Percentiles rank a stretch among this genome's conserved stretches.
Conservation (phyloP, 2,329 filamentous ascomycete species). For the Pochonia chlamydosporia region DNA sequence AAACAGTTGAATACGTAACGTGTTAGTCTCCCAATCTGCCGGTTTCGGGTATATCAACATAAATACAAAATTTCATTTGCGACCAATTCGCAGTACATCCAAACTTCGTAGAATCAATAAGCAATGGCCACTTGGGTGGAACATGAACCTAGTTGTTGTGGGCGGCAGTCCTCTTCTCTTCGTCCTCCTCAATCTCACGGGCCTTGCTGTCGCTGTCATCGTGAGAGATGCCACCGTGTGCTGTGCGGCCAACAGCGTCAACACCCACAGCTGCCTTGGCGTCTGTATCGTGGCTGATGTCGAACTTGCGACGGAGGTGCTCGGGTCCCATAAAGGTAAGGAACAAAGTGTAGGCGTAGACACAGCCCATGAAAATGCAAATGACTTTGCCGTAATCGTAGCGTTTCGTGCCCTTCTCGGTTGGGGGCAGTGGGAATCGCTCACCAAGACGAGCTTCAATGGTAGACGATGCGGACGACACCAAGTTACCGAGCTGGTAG, state of each 20-base stretch:
- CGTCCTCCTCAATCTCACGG: background rate
- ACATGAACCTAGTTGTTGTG: background rate
- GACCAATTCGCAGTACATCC: background rate
- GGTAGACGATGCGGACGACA: slow-evolving; percentile 62
- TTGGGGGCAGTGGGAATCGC: slow-evolving; percentile 61
- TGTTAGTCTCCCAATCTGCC: background rate
- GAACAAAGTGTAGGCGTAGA: slow-evolving; percentile 58
- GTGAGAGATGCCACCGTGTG: background rate
- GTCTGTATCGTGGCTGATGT: slow-evolving; percentile 42
- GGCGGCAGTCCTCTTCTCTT: slow-evolving; percentile 1
- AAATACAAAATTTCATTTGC: background rate
- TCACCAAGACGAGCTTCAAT: slow-evolving; percentile 74
- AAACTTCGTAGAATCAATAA: background rate
- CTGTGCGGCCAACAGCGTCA: slow-evolving; percentile 20
- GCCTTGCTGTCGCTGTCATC: slow-evolving; percentile 1
- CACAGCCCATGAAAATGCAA: slow-evolving; percentile 85
- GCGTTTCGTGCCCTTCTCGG: slow-evolving; percentile 39
- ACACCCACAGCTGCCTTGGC: slow-evolving; percentile 39
- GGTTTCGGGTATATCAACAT: too few relatives aligned
- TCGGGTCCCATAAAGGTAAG: slow-evolving; percentile 59
- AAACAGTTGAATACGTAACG: background rate
- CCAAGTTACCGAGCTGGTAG: slow-evolving; percentile 75
- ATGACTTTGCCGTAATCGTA: slow-evolving; percentile 81
- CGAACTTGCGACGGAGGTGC: slow-evolving; percentile 45
- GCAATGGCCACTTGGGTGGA: too few relatives aligned